A percentile compares a stretch with the other conserved stretches of the same genome.
Evolutionary conservation across 2,329 filamentous ascomycete species (phyloP).

Genomic region (Pseudocercospora pini-densiflorae): DNA sequence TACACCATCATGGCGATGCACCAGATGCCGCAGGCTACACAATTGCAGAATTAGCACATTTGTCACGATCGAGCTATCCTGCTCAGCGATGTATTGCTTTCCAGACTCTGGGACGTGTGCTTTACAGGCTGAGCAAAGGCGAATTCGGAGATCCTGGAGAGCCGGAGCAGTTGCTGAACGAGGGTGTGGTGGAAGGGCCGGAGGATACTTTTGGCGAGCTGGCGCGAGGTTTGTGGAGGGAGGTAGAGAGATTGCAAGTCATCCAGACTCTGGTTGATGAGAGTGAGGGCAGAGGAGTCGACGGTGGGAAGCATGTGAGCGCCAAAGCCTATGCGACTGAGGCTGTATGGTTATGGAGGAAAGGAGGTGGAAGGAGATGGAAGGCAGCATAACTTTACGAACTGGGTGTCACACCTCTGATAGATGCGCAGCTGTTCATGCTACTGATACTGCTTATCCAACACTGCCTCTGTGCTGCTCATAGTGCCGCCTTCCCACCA

Average conservation of each 20-base stretch:
- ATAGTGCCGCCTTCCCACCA: conserved; percentile 29
- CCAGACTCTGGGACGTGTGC: conserved; percentile 82
- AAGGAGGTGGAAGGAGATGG: conserved; percentile 68
- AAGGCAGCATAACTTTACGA: conserved; percentile 45
- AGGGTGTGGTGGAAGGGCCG: conserved; percentile 45
- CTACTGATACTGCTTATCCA: background rate
- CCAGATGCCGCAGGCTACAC: conserved; percentile 96
- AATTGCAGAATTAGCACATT: conserved; percentile 78
- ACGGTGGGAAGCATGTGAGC: conserved; percentile 69
- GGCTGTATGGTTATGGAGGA: conserved; percentile 84
- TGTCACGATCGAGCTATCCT: conserved; percentile 80
- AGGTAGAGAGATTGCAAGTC: conserved; percentile 75
- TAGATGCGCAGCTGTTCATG: background rate
- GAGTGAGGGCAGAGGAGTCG: conserved; percentile 64
- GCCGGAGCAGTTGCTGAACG: conserved; percentile 25
- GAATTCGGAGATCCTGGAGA: conserved; percentile 63
- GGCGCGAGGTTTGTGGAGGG: conserved; percentile 81
- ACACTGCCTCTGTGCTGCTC: background rate
- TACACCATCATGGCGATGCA: conserved; percentile 92
- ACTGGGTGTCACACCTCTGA: background rate
- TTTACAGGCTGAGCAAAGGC: conserved; percentile 81
- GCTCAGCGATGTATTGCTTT: conserved; percentile 90
- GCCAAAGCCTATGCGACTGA: conserved; percentile 87
- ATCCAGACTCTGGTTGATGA: conserved; percentile 78
- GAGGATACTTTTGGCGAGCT: conserved; percentile 51